phyloP scores from a whole-genome alignment of 1,284 basidiomycete genomes.

The Apiotrichum veenhuisii region DNA sequence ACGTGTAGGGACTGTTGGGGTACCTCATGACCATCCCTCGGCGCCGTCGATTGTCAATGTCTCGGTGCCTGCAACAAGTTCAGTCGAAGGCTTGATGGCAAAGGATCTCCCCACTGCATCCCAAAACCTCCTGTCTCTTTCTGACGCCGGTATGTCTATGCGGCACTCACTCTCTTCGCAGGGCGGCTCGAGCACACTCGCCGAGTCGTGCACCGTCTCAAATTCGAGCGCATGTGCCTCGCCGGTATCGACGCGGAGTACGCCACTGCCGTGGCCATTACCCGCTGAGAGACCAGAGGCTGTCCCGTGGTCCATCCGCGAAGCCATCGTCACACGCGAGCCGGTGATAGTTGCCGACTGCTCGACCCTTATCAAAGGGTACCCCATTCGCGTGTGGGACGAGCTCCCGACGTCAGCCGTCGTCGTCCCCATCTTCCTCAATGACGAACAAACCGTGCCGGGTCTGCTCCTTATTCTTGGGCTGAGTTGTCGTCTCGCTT shows the following conservation, averaged over 20 bases:
- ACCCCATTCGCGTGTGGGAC: conserved; percentile 44
- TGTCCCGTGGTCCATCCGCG: conserved; percentile 37
- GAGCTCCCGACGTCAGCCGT: conserved; percentile 46
- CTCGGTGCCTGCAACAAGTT: background rate
- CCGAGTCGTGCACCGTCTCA: background rate
- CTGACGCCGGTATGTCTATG: background rate
- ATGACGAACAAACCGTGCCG: conserved; percentile 37
- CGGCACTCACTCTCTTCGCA: background rate
- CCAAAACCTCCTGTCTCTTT: background rate
- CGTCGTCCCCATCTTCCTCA: conserved; percentile 47
- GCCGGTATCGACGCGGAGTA: background rate
- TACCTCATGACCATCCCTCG: conserved; percentile 38
- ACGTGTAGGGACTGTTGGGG: conserved; percentile 34
- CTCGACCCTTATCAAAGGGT: conserved; percentile 34
- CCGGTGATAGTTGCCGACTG: conserved; percentile 46
- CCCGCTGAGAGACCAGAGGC: background rate
- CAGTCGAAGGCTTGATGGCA: background rate
- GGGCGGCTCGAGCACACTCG: background rate
- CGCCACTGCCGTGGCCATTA: background rate
- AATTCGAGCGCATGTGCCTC: background rate
- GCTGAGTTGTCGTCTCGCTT: conserved; percentile 42
- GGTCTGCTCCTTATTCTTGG: conserved; percentile 47
- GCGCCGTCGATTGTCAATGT: conserved; percentile 18
- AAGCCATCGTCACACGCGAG: conserved; percentile 33
- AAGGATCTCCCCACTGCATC: background rate